Evolutionary conservation across 179 eudicot species (phyloP), one percentile per base, ranked within the genome.

Genomic region (Spinacia oleracea): DNA sequence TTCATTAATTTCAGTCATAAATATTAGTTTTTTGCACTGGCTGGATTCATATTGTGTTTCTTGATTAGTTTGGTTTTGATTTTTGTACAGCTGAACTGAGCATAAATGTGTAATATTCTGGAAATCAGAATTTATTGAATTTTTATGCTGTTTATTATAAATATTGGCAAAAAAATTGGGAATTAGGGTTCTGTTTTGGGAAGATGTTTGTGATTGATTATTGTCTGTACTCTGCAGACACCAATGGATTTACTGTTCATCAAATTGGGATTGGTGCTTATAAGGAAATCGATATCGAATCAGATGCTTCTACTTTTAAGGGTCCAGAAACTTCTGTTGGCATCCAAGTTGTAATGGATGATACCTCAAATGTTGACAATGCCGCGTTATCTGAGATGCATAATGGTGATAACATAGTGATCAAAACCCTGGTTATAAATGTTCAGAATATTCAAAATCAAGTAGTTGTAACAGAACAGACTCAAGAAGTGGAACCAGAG

Each of bases 401-500:
- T 65, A 77, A 50, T 60, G 62, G 50, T 58, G 73, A 50, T 21
- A 55, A 68, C 64, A 50, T 40, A 35, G 56, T 40, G 73, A 69
- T 43, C 60, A 50, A 46, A 31, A 51, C 59, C 32, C 29, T 51
- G 8, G 29, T 51, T 16, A 9, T 31, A 32, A 50, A 34, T 46
- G 63, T 11, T 23, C 74, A 73, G 20, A 50, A 34, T 46, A 45
- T 11, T 23, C 74, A 73, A 53, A 64, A 64, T 32, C n/a, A 42
- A 65, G 55, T 55, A 56, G 50, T 38, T 6, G 88, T 81, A 90
- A 87, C 67, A 84, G 88, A 72, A 84, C 86, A 72, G 82, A 85
- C 55, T 85, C 84, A 85, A 85, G 92, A 73, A 89, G 82, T 75
- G 80, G 90, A 65, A 72, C 75, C 46, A 45, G 78, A 70, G 65